A percentile compares a stretch with the other conserved stretches of the same genome.
phyloP scores from a whole-genome alignment of 805 yeast genomes.

The Wickerhamiella alocasiicola region DNA sequence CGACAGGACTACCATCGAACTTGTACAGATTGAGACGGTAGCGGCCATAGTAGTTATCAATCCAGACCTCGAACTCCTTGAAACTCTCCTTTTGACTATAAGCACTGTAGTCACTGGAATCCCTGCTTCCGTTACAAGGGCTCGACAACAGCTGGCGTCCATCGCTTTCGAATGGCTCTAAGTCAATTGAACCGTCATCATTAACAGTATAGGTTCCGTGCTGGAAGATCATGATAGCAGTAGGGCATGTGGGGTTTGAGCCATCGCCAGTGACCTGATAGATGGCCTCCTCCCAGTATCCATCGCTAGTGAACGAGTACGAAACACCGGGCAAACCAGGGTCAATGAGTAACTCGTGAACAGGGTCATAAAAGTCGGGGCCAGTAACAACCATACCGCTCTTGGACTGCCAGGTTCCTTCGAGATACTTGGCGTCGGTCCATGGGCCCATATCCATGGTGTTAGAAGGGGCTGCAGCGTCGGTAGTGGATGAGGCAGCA shows the following conservation, averaged over 20 bases:
- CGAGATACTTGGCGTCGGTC: conserved; percentile 29
- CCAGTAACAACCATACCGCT: conserved; percentile 94
- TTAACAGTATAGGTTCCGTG: conserved; percentile 66
- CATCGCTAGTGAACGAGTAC: conserved; percentile 86
- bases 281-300: conserved; percentile 78
- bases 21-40: conserved; percentile 60
- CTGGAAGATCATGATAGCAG: conserved; percentile 72
- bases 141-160: conserved; percentile 84
- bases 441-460: conserved; percentile 20
- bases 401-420: conserved; percentile 93
- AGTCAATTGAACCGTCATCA: conserved; percentile 44
- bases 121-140: conserved; percentile 46
- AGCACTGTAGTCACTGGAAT: conserved; percentile 47
- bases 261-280: conserved; percentile 45
- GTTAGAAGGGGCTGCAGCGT: neutral
- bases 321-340: conserved; percentile 94
- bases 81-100: conserved; percentile 58
- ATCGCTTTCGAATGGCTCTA: conserved; percentile 72
- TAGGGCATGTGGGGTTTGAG: conserved; percentile 60
- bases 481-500: neutral
- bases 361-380: conserved; percentile 85
- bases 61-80: conserved; percentile 41
- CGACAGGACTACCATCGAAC: conserved; percentile 60
- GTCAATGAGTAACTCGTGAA: conserved; percentile 85
- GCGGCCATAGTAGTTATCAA: conserved; percentile 78